Conservation (phyloP, 148 eudicot genomes). For the Diospyros lotus region DNA sequence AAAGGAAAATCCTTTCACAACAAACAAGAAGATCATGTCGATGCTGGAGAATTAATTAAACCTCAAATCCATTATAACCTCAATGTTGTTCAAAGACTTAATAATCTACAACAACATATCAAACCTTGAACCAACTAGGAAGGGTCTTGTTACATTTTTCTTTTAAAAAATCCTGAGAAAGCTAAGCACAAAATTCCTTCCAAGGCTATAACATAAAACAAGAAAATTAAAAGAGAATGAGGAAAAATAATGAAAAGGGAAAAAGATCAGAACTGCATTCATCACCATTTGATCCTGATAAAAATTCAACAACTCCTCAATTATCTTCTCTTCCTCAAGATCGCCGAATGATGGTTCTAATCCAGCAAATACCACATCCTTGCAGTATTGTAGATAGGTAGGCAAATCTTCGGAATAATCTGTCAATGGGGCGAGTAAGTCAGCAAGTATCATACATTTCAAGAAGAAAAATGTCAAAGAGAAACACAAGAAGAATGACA, state of each 20-base stretch:
- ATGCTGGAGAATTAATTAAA: not conserved
- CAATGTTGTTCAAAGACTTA: not conserved
- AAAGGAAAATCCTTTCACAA: not conserved
- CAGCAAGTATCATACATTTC: not conserved
- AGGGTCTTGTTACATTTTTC: too few species aligned
- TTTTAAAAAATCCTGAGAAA: not conserved
- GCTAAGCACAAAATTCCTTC: not conserved
- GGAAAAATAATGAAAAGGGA: not conserved
- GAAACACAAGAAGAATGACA: not conserved
- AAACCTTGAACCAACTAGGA: too few species aligned
- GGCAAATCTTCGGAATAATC: conserved; percentile 56
- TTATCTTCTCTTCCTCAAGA: conserved; percentile 48
- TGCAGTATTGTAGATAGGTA: conserved; percentile 67
- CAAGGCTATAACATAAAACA: not conserved
- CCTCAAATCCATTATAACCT: not conserved
- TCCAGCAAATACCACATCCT: conserved; percentile 77
- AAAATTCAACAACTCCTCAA: conserved; percentile 53
- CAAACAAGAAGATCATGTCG: not conserved
- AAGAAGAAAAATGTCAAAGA: not conserved
- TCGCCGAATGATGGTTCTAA: conserved; percentile 41
- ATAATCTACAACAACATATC: not conserved
- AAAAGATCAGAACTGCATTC: not conserved
- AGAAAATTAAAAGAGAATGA: not conserved
- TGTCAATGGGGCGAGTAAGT: conserved; percentile 27
- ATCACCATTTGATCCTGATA: conserved; percentile 56